A percentile compares a stretch with the other conserved stretches of the same genome.
These are phyloP conservation scores for Quercus lobata DNA, from an alignment of 331 rosid genomes.

Conservation along the genomic window DNA sequence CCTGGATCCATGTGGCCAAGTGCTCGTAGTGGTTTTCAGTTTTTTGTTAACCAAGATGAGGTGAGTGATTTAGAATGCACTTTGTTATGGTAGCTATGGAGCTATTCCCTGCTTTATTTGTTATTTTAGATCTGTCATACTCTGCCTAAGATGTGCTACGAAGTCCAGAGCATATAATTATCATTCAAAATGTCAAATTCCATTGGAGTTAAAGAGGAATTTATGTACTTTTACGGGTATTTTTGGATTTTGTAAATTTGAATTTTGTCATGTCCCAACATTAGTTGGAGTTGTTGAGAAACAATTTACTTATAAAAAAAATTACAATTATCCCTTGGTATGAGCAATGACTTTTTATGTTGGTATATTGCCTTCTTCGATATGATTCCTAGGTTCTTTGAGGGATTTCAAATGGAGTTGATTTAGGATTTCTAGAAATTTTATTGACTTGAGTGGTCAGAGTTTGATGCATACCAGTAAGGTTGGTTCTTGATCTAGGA, in stretches of 20 bases:
- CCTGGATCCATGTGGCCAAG: conserved; percentile 98
- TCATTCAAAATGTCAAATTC: background rate
- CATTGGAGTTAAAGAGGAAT: background rate
- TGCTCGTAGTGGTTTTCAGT: conserved; percentile 95
- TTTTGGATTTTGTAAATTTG: background rate
- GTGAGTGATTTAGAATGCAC: conserved; percentile 44
- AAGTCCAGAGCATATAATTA: background rate
- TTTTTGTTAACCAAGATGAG: conserved; percentile 88
- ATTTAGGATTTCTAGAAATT: background rate
- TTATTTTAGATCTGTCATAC: background rate
- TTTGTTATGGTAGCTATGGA: conserved; percentile 1
- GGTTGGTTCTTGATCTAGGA: background rate
- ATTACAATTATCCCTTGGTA: background rate
- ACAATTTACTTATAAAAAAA: background rate
- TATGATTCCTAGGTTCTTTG: background rate
- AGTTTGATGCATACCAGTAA: background rate
- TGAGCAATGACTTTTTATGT: background rate
- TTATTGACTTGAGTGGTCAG: background rate
- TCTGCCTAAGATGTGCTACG: background rate
- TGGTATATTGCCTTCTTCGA: background rate
- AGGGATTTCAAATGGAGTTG: background rate
- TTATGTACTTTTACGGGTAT: background rate
- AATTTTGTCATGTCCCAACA: background rate
- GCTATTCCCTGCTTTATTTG: conserved; percentile 14
- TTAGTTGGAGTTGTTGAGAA: background rate